Conservation (phyloP, 2,329 filamentous ascomycete genomes). For the Aureobasidium sp. region DNA sequence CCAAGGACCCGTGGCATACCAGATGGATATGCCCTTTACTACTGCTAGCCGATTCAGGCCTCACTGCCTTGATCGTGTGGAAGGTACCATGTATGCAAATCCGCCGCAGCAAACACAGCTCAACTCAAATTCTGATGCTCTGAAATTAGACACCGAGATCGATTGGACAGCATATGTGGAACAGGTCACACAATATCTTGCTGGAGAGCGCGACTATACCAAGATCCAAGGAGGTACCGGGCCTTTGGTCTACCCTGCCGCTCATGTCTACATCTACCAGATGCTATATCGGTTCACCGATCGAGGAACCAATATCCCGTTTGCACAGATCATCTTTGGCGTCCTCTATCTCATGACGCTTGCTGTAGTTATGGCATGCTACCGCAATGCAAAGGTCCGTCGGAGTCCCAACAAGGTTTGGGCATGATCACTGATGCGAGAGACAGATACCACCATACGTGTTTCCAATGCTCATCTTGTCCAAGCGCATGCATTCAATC, state of each 20-base stretch:
- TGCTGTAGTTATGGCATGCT: conserved; percentile 71
- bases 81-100: conserved; percentile 63
- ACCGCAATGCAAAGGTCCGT: conserved; percentile 48
- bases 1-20: conserved; percentile 47
- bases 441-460: conserved; percentile 68
- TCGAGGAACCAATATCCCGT: conserved; percentile 62
- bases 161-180: conserved; percentile 98
- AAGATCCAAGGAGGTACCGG: conserved; percentile 81
- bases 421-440: conserved; percentile 26
- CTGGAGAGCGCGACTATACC: conserved; percentile 82
- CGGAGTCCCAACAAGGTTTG: not conserved
- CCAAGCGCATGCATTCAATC: conserved; percentile 88
- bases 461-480: conserved; percentile 75
- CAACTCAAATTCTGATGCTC: not conserved
- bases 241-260: conserved; percentile 88
- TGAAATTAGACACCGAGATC: conserved; percentile 75
- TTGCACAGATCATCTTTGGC: conserved; percentile 79
- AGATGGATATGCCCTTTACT: conserved; percentile 59
- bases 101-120: not conserved
- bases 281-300: conserved; percentile 69
- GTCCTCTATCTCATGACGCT: conserved; percentile 69
- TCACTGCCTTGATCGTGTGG: conserved; percentile 68
- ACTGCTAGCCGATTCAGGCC: conserved; percentile 58
- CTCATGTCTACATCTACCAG: conserved; percentile 86
- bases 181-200: conserved; percentile 69